phyloP scores from a whole-genome alignment of 148 eudicot species.

The Amaranthus hypochondriacus region DNA sequence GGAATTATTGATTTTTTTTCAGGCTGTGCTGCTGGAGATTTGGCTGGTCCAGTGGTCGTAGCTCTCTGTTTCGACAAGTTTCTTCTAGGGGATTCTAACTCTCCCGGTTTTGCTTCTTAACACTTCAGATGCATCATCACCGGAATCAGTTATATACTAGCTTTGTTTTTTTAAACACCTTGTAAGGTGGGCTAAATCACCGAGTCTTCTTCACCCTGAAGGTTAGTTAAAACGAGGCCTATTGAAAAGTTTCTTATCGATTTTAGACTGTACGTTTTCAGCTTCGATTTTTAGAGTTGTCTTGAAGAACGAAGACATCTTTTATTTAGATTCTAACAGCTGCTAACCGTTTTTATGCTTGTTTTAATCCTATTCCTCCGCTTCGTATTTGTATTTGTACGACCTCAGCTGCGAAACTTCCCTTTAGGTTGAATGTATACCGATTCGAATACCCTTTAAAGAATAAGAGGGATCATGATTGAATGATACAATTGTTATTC shows the following conservation, averaged over 20 bases:
- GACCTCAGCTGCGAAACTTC: background rate
- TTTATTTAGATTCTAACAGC: background rate
- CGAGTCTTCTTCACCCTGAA: background rate
- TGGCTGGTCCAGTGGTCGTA: slow-evolving; percentile 67
- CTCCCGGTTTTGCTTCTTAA: slow-evolving; percentile 1
- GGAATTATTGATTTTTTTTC: slow-evolving; percentile 20
- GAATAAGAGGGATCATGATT: too few relatives aligned
- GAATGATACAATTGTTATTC: too few relatives aligned
- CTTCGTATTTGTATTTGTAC: background rate
- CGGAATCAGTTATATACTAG: slow-evolving; percentile 10
- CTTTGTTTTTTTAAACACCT: background rate
- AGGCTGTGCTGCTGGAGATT: slow-evolving; percentile 85
- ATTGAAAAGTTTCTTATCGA: background rate
- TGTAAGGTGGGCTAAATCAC: background rate
- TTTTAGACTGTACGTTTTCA: slow-evolving; percentile 2
- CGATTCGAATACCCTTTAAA: background rate
- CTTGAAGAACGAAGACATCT: slow-evolving; percentile 1
- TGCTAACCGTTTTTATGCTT: background rate
- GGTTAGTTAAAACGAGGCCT: slow-evolving; percentile 10
- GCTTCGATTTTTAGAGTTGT: background rate
- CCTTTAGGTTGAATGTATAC: background rate
- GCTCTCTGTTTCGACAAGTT: slow-evolving; percentile 55
- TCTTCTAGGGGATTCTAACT: slow-evolving; percentile 22
- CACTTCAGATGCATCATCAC: slow-evolving; percentile 2
- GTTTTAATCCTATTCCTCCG: background rate